Evolutionary conservation across 83 land plant species (phyloP).

Genomic region (Picea engelmannii): DNA sequence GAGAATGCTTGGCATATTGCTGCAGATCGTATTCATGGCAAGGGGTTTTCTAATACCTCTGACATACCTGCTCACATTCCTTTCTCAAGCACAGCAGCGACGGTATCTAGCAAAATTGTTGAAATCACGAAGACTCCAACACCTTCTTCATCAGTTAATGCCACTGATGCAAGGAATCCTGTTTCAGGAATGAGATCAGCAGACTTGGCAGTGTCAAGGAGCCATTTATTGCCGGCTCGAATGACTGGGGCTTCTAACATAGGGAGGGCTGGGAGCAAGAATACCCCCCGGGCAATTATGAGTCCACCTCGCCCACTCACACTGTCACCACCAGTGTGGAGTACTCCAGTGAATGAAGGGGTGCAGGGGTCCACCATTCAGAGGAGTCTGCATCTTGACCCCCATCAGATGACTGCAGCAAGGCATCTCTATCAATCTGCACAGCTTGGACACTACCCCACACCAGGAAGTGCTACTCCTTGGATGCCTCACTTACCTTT

Average conservation of each 20-base stretch:
- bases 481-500: conserved; percentile 50
- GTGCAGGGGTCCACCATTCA: conserved; percentile 26
- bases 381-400: conserved; percentile 31
- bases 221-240: conserved; percentile 28
- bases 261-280: conserved; percentile 39
- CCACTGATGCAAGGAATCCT: neutral
- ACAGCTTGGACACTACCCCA: conserved; percentile 27
- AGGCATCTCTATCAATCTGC: conserved; percentile 53
- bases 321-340: conserved; percentile 54
- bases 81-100: neutral
- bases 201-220: conserved; percentile 23
- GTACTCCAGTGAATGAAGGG: conserved; percentile 34
- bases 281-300: conserved; percentile 14
- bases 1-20: conserved; percentile 55
- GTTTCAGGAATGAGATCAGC: conserved; percentile 22
- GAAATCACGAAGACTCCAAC: conserved; percentile 5
- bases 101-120: conserved; percentile 1
- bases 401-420: conserved; percentile 38
- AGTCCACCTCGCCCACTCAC: conserved; percentile 35
- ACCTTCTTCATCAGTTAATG: neutral
- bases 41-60: conserved; percentile 22
- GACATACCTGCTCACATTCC: neutral
- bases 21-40: conserved; percentile 44
- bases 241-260: conserved; percentile 14
- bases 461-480: conserved; percentile 26